These are phyloP conservation scores for Cucumis cinereus DNA, from an alignment of 306 rosid species.

Conservation along the genomic window DNA sequence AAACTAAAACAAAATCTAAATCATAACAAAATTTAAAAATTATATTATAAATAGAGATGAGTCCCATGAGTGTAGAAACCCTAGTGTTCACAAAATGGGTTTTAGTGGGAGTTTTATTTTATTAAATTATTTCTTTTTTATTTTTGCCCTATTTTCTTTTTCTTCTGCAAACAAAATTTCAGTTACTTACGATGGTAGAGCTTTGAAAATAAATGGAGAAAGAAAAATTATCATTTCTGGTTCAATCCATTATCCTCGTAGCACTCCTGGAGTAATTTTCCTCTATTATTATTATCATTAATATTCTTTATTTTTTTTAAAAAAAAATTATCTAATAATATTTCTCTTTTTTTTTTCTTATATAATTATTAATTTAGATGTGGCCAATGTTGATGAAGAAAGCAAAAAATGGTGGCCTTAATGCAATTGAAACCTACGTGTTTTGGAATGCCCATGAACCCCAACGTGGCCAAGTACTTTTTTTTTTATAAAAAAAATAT, in stretches of 20 bases:
- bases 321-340: too few relatives aligned
- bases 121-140: background rate
- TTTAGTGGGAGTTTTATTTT: background rate
- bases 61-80: too few relatives aligned
- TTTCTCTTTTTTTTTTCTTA: too few relatives aligned
- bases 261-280: constrained; percentile 12
- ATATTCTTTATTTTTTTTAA: too few relatives aligned
- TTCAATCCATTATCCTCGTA: constrained; percentile 34
- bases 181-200: constrained; percentile 17
- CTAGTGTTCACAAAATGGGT: background rate
- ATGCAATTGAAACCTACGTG: constrained; percentile 29
- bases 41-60: too few relatives aligned
- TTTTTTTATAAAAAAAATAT: too few relatives aligned
- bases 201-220: constrained; percentile 17
- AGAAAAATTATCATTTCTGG: constrained; percentile 21
- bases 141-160: background rate
- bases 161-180: background rate
- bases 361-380: constrained; percentile 17
- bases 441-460: constrained; percentile 39
- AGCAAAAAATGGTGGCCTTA: constrained; percentile 32
- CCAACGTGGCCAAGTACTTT: constrained; percentile 13
- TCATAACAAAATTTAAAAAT: too few relatives aligned
- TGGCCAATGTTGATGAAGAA: constrained; percentile 30
- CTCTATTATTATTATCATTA: too few relatives aligned
- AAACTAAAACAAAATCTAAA: too few relatives aligned